These are phyloP conservation scores for Cladophialophora exuberans DNA, from an alignment of 2,329 filamentous ascomycete genomes.

Conservation along the genomic window DNA sequence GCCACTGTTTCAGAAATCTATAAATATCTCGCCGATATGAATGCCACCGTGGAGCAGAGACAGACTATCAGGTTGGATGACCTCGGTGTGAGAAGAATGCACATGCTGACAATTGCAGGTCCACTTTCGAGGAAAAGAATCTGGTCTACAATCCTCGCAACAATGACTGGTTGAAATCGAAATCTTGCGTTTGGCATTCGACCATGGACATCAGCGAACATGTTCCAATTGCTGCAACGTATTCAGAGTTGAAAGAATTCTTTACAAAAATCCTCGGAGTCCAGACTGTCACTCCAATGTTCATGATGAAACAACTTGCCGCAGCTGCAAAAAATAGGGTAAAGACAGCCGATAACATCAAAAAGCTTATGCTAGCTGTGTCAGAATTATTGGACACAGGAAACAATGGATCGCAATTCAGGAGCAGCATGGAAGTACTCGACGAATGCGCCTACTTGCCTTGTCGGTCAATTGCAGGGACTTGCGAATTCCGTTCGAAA, in stretches of 20 bases:
- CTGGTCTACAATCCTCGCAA: slow-evolving; percentile 6
- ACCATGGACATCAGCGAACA: slow-evolving; percentile 15
- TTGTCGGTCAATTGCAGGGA: slow-evolving; percentile 10
- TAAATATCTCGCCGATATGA: slow-evolving; percentile 6
- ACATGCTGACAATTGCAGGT: slow-evolving; percentile 7
- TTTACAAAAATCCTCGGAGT: slow-evolving; percentile 20
- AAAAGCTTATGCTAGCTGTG: slow-evolving; percentile 17
- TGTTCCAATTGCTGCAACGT: slow-evolving; percentile 17
- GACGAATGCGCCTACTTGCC: slow-evolving; percentile 15
- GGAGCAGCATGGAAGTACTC: slow-evolving; percentile 17
- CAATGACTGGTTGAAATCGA: slow-evolving; percentile 11
- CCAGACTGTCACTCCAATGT: slow-evolving; percentile 13
- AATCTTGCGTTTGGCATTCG: slow-evolving; percentile 23
- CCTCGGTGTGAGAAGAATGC: neutral
- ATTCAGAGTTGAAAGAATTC: slow-evolving; percentile 16
- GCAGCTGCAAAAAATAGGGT: slow-evolving; percentile 8
- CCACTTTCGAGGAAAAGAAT: slow-evolving; percentile 4
- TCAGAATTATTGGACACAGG: slow-evolving; percentile 8
- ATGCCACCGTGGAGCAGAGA: slow-evolving; percentile 2
- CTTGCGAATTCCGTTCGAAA: slow-evolving; percentile 7
- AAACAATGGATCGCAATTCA: slow-evolving; percentile 13
- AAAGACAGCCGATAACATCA: slow-evolving; percentile 13
- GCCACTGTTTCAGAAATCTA: slow-evolving; percentile 7
- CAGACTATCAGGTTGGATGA: slow-evolving; percentile 9
- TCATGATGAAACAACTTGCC: slow-evolving; percentile 25